Conservation (phyloP, 768 basidiomycete genomes). For the Gloeophyllum trabeum region DNA sequence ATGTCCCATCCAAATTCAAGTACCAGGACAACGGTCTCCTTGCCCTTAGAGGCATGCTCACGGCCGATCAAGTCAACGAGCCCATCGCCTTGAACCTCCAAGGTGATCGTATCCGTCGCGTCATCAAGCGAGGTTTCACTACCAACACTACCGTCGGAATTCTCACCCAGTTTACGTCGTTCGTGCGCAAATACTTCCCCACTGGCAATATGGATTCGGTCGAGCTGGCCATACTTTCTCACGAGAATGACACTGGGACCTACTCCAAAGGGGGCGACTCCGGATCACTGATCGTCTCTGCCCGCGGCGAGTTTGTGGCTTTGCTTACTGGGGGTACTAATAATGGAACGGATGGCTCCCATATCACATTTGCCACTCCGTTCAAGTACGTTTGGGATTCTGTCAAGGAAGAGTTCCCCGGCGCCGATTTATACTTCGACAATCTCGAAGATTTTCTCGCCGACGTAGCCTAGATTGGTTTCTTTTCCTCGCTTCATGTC, state of each 20-base stretch:
- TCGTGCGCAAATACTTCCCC: conserved; percentile 11
- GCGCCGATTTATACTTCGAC: conserved; percentile 12
- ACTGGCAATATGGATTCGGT: conserved; percentile 11
- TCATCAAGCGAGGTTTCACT: conserved; percentile 13
- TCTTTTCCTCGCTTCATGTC: conserved; percentile 3
- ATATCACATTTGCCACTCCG: conserved; percentile 15
- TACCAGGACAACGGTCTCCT: conserved; percentile 14
- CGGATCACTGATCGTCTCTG: conserved; percentile 11
- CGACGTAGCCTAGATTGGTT: conserved; percentile 10
- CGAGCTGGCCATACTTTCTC: conserved; percentile 10
- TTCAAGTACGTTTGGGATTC: conserved; percentile 14
- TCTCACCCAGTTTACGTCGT: conserved; percentile 11
- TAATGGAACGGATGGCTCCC: conserved; percentile 12
- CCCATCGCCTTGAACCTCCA: conserved; percentile 10
- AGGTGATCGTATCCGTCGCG: conserved; percentile 13
- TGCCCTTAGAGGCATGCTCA: conserved; percentile 12
- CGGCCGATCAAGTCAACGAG: conserved; percentile 10
- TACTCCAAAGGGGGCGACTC: conserved; percentile 16
- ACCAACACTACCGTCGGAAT: conserved; percentile 14
- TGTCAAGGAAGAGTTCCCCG: conserved; percentile 14
- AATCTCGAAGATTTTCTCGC: conserved; percentile 4
- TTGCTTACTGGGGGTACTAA: conserved; percentile 13
- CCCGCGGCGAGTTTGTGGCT: conserved; percentile 10
- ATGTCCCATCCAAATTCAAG: conserved; percentile 16
- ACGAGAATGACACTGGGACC: conserved; percentile 11